A percentile compares a stretch with the other conserved stretches of the same genome.
Evolutionary conservation across 139 green algal genomes (phyloP).

Genomic region (Ulvella scutata): DNA sequence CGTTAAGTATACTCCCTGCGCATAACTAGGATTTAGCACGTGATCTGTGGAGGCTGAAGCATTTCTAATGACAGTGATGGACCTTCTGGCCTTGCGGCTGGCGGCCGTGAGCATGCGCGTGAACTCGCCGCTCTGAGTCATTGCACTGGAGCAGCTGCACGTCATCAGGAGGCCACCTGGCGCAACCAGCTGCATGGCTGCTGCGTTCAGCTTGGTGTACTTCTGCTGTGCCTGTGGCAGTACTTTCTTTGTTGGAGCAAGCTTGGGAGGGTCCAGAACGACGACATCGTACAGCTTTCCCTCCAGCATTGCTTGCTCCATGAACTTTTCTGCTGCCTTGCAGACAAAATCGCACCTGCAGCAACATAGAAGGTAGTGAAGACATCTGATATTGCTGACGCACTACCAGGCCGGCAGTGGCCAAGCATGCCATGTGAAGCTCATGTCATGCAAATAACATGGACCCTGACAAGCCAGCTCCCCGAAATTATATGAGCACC

Average conservation of each 20-base stretch:
- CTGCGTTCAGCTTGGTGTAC: slow-evolving; percentile 58
- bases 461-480: too few relatives aligned
- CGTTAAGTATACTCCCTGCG: slow-evolving; percentile 5
- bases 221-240: slow-evolving; percentile 16
- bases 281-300: slow-evolving; percentile 61
- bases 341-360: slow-evolving; percentile 30
- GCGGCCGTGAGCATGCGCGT: slow-evolving; percentile 22
- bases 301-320: slow-evolving; percentile 30
- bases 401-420: not conserved
- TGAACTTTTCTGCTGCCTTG: slow-evolving; percentile 44
- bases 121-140: slow-evolving; percentile 55
- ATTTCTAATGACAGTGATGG: not conserved
- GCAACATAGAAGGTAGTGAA: not conserved
- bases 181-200: slow-evolving; percentile 49
- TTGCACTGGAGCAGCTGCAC: slow-evolving; percentile 76
- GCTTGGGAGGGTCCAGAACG: slow-evolving; percentile 90
- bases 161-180: slow-evolving; percentile 82
- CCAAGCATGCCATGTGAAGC: not conserved
- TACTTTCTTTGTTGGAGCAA: slow-evolving; percentile 49
- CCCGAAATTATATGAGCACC: too few relatives aligned
- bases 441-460: not conserved
- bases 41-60: not conserved
- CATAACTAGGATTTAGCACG: not conserved
- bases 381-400: too few relatives aligned
- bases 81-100: not conserved